phyloP scores from a whole-genome alignment of 345 rosid genomes.

The Brassica napus region DNA sequence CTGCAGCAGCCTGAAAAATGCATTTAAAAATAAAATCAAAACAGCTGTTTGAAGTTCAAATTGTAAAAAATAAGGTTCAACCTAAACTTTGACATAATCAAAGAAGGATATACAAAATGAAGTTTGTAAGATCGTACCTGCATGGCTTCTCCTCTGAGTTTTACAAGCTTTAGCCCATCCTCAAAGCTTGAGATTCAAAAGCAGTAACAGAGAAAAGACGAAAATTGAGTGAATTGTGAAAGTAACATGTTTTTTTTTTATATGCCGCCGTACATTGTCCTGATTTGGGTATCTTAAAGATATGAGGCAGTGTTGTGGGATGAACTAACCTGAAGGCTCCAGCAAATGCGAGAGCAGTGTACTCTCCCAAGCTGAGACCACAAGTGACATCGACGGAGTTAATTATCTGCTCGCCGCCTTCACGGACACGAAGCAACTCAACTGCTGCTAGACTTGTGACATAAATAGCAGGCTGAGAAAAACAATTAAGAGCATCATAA shows the following conservation, averaged over 20 bases:
- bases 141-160: constrained; percentile 97
- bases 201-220: constrained; percentile 15
- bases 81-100: not conserved
- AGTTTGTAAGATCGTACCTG: constrained; percentile 53
- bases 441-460: constrained; percentile 99
- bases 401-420: constrained; percentile 84
- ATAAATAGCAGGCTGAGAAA: constrained; percentile 93
- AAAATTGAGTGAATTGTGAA: not conserved
- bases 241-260: not conserved
- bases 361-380: constrained; percentile 98
- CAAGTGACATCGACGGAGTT: constrained; percentile 93
- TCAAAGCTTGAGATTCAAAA: constrained; percentile 68
- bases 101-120: not conserved
- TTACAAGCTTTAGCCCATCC: constrained; percentile 95
- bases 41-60: not conserved
- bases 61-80: constrained; percentile 1
- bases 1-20: constrained; percentile 77
- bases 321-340: constrained; percentile 83
- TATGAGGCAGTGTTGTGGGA: not conserved
- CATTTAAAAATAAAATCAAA: not conserved
- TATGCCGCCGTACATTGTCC: not conserved
- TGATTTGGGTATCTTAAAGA: not conserved
- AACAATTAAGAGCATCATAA: not conserved
- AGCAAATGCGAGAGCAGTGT: constrained; percentile 94
- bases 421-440: constrained; percentile 79